Evolutionary conservation across 768 basidiomycete species (phyloP), one percentile per base, ranked within the genome.

Genomic region (Lepiota subincarnata): DNA sequence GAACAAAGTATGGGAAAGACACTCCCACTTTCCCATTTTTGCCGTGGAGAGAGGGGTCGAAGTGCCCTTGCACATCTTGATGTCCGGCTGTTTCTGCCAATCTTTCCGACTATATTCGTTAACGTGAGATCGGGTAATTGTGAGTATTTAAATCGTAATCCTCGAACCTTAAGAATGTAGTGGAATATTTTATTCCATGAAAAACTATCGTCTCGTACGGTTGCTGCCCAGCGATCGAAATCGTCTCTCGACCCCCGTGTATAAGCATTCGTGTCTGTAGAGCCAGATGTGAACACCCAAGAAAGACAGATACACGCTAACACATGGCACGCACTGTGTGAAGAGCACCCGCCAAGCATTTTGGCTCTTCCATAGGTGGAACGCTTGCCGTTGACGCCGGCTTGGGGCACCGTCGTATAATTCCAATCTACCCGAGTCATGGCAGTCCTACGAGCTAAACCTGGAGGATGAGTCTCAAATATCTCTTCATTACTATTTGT

Each of bases 261-360:
- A 45, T 56, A 57, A 5, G 57, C 59, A 11, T 31, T 31, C 10
- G 31, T 31, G 8, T 31, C 31, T 31, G 31, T 31, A 7, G 10
- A 31, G 24, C 24, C 31, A 31, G 6, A 31, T 31, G n/a, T n/a
- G 31, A 31, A 11, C 6, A 31, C 31, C 1, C 31, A 31, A 31
- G 31, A 7, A 31, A 31, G 31, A 31, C 4, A 1, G 31, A 11
- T 31, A 31, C 10, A 8, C 31, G 1, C 31, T 31, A 2, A 31
- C 10, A 3, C 31, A 31, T 3, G 31, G 1, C 10, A 59, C 63
- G 54, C 34, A 68, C 69, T 70, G 37, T 66, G 63, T n/a, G 65
- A 64, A 18, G 62, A 65, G n/a, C 59, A 60, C 14, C 68, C 70
- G 1, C 71, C 71, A 0, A 73, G 60, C 26, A 71, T 53, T 45